Evolutionary conservation across 495 filamentous ascomycete genomes (phyloP).

Genomic region (Neurospora cerealis): DNA sequence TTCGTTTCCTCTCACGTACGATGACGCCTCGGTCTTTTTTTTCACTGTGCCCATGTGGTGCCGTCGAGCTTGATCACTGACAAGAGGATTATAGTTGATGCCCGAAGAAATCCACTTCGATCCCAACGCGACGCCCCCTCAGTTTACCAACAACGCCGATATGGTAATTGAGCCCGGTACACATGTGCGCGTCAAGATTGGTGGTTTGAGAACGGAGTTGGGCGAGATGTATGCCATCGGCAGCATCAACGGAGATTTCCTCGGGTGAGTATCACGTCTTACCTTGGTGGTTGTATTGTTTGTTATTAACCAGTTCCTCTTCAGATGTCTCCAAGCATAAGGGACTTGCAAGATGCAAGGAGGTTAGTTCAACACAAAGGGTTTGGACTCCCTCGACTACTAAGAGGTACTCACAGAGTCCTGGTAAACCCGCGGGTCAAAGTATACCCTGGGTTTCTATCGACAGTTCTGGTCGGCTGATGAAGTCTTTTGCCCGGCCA

Average conservation of each 20-base stretch:
- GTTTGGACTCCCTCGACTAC: not conserved
- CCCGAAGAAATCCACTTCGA: constrained; percentile 89
- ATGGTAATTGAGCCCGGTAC: constrained; percentile 90
- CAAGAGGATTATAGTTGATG: constrained; percentile 55
- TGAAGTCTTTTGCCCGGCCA: not conserved
- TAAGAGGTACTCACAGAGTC: not conserved
- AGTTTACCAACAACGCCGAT: constrained; percentile 80
- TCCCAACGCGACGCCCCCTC: constrained; percentile 74
- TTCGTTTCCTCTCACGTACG: constrained; percentile 84
- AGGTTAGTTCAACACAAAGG: not conserved
- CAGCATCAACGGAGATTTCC: constrained; percentile 83
- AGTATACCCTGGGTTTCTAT: not conserved
- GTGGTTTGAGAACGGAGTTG: constrained; percentile 84
- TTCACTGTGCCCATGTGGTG: constrained; percentile 6
- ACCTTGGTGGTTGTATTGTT: not conserved
- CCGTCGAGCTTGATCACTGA: not conserved
- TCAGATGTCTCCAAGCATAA: not conserved
- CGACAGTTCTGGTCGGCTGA: not conserved
- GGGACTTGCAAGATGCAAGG: not conserved
- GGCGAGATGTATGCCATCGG: constrained; percentile 93
- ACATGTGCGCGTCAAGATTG: constrained; percentile 84
- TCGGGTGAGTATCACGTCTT: constrained; percentile 30
- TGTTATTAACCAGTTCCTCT: not conserved
- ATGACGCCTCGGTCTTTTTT: constrained; percentile 5
- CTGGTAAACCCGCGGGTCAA: not conserved